These are phyloP conservation scores for Nakaseomyces sp. DNA, from an alignment of 1,139 yeast genomes.

Conservation along the genomic window DNA sequence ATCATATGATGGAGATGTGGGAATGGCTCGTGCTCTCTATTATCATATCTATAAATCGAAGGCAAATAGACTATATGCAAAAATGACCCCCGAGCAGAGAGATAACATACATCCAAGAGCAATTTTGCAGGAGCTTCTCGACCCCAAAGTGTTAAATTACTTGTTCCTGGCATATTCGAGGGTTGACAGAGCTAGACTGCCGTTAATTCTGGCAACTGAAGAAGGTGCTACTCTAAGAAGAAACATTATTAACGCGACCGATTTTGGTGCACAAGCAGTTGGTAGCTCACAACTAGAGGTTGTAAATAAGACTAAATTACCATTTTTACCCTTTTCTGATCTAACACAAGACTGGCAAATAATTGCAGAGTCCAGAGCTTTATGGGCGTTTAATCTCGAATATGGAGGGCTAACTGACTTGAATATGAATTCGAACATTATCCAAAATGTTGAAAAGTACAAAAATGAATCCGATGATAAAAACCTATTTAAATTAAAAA, in stretches of 20 bases:
- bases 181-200: slow-evolving; percentile 31
- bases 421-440: background rate
- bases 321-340: slow-evolving; percentile 55
- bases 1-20: slow-evolving; percentile 70
- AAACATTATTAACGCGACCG: slow-evolving; percentile 36
- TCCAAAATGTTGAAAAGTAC: slow-evolving; percentile 3
- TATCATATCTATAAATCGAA: slow-evolving; percentile 32
- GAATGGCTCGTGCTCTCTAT: slow-evolving; percentile 65
- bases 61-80: background rate
- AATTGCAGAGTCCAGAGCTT: slow-evolving; percentile 68
- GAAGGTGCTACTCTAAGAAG: slow-evolving; percentile 42
- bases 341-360: slow-evolving; percentile 39
- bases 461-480: slow-evolving; percentile 8
- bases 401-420: slow-evolving; percentile 15
- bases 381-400: slow-evolving; percentile 42
- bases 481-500: slow-evolving; percentile 18
- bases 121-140: slow-evolving; percentile 26
- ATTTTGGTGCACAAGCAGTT: slow-evolving; percentile 18
- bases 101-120: slow-evolving; percentile 7
- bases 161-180: slow-evolving; percentile 51
- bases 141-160: slow-evolving; percentile 44
- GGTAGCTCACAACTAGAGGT: background rate
- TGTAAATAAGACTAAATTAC: slow-evolving; percentile 37
- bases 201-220: slow-evolving; percentile 38
- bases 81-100: slow-evolving; percentile 20